phyloP scores from a whole-genome alignment of 2,329 filamentous ascomycete genomes.

The Exophiala dermatitidis region DNA sequence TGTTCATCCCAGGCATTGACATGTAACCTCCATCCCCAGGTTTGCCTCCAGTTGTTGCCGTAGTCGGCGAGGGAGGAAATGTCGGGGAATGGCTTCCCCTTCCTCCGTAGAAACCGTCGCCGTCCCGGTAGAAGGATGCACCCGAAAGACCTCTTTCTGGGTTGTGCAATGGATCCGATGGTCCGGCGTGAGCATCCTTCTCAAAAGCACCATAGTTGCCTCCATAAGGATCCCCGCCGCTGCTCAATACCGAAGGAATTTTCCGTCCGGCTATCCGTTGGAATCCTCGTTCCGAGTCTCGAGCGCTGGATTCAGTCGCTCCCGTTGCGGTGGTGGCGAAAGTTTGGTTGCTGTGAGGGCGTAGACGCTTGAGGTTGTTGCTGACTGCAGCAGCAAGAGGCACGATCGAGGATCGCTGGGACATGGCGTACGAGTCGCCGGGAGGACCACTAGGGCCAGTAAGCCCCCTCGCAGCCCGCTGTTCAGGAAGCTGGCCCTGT shows the following conservation, averaged over 20 bases:
- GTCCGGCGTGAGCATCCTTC: slow-evolving; percentile 23
- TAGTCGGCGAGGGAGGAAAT: slow-evolving; percentile 21
- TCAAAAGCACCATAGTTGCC: slow-evolving; percentile 27
- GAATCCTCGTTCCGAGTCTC: slow-evolving; percentile 41
- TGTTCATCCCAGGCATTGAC: background rate
- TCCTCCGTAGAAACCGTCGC: slow-evolving; percentile 28
- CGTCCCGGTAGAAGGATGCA: slow-evolving; percentile 30
- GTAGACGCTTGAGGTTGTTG: slow-evolving; percentile 32
- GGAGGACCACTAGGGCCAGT: slow-evolving; percentile 2
- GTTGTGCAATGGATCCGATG: slow-evolving; percentile 15
- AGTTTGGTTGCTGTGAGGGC: slow-evolving; percentile 32
- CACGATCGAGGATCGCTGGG: slow-evolving; percentile 35
- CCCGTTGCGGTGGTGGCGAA: slow-evolving; percentile 32
- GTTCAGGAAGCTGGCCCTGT: slow-evolving; percentile 27
- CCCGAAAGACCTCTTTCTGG: slow-evolving; percentile 25
- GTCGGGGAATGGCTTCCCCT: slow-evolving; percentile 13
- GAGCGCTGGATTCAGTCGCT: slow-evolving; percentile 21
- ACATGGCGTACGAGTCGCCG: slow-evolving; percentile 27
- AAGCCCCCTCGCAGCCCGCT: slow-evolving; percentile 24
- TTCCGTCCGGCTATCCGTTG: slow-evolving; percentile 46
- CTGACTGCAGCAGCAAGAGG: slow-evolving; percentile 36
- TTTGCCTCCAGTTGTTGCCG: slow-evolving; percentile 7
- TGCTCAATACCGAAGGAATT: slow-evolving; percentile 40
- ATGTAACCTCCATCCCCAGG: slow-evolving; percentile 1
- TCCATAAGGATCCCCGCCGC: slow-evolving; percentile 43